phyloP scores from a whole-genome alignment of 345 rosid genomes.

The Aquilaria yunnanensis region DNA sequence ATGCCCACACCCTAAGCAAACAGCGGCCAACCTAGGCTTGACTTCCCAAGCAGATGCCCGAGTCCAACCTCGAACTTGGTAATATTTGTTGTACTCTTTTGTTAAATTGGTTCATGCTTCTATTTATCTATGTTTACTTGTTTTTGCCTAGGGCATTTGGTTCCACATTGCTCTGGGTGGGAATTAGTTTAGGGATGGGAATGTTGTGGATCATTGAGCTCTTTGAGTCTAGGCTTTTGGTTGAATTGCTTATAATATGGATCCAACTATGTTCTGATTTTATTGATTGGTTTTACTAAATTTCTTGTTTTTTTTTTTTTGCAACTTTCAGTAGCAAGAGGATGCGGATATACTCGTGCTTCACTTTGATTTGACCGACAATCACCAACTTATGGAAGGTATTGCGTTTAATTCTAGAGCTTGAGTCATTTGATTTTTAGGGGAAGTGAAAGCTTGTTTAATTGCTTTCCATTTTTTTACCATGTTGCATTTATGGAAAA shows the following conservation, averaged over 20 bases:
- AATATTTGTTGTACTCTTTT: no score
- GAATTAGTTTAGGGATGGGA: constrained; percentile 10
- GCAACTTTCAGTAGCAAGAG: constrained; percentile 54
- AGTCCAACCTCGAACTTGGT: no score
- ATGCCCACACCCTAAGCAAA: no score
- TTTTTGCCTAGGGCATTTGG: constrained; percentile 16
- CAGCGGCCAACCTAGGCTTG: no score
- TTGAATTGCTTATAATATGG: constrained; percentile 23
- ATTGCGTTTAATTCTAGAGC: neutral
- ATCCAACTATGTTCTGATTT: constrained; percentile 23
- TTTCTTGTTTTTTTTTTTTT: constrained; percentile 5
- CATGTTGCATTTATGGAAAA: no score
- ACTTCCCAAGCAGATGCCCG: no score
- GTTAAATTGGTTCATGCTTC: no score
- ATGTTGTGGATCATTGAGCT: neutral
- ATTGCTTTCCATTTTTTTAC: no score
- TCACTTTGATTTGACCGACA: constrained; percentile 67
- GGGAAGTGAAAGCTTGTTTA: no score
- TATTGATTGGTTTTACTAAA: constrained; percentile 11
- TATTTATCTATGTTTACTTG: no score
- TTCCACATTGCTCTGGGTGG: neutral
- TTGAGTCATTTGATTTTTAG: no score
- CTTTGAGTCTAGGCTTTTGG: constrained; percentile 21
- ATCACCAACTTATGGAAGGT: constrained; percentile 86
- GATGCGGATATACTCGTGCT: constrained; percentile 95